A percentile compares a stretch with the other conserved stretches of the same genome.
Evolutionary conservation across 2,329 filamentous ascomycete species (phyloP).

Genomic region (Emmonsiellopsis sp.): DNA sequence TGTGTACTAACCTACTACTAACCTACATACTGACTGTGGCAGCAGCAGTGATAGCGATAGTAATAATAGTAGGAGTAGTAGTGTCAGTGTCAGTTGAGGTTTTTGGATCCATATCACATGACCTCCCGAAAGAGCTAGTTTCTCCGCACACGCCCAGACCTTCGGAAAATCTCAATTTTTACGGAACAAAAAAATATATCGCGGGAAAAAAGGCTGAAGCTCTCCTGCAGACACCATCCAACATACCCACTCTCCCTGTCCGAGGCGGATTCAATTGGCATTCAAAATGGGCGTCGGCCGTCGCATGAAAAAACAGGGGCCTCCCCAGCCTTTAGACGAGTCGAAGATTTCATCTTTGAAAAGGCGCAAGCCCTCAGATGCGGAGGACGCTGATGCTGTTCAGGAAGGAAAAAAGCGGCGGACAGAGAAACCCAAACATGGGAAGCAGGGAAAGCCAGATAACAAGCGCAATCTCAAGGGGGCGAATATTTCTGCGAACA

Average conservation of each 20-base stretch:
- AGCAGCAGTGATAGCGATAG: too few species aligned
- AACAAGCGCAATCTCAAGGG: constrained; percentile 19
- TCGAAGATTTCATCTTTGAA: constrained; percentile 48
- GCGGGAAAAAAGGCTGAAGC: too few species aligned
- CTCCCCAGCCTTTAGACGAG: constrained; percentile 73
- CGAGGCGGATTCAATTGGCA: constrained; percentile 11
- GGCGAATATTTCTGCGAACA: constrained; percentile 27
- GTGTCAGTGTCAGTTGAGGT: too few species aligned
- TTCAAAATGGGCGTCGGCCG: constrained; percentile 74
- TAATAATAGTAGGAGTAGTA: too few species aligned
- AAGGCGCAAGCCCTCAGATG: constrained; percentile 75
- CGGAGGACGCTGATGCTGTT: constrained; percentile 38
- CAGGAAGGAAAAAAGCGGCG: constrained; percentile 10
- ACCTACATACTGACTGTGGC: too few species aligned
- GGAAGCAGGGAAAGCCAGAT: constrained; percentile 40
- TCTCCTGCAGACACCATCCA: too few species aligned
- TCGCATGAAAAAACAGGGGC: constrained; percentile 92
- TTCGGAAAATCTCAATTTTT: neutral
- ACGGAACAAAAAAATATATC: neutral
- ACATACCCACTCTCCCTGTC: neutral
- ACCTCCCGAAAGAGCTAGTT: too few species aligned
- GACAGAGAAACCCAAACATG: constrained; percentile 22
- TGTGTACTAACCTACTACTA: too few species aligned
- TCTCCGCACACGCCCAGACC: neutral
- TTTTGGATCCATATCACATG: too few species aligned